Evolutionary conservation across 305 asterid species (phyloP), one percentile per base, ranked within the genome.

Genomic region (Galium porrigens): DNA sequence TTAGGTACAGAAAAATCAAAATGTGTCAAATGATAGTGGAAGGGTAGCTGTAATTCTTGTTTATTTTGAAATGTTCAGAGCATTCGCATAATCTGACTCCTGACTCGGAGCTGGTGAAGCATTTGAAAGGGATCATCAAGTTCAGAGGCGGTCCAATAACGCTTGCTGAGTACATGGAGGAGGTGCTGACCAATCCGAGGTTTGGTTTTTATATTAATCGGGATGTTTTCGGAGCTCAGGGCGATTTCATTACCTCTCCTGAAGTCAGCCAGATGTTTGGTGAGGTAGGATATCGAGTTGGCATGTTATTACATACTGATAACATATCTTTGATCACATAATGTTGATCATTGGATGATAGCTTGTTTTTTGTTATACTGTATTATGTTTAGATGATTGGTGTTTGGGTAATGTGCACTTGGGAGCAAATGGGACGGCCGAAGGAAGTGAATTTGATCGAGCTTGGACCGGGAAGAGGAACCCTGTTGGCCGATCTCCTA

Each of bases 181-280:
- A 90, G 73, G 95, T 90, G n/a, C 78, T 90, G 68, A 90, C 97
- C 9, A 90, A 90, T 68, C 97, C 95, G 0, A 86, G 78, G 68
- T 83, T 80, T 3, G 97, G 97, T 15, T 90, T 81, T 80, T 90
- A 90, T 63, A 86, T 90, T 36, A 87, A 90, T 70, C 87, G 90
- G 8, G 97, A 90, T 75, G 97, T 90, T 18, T 90, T 90, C 65
- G 95, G 97, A 46, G 82, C 89, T 0, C 84, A 77, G 61, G 97
- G 97, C 6, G 95, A 87, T 74, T 90, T 90, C 75, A 81, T 90
- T 68, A 90, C 97, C 41, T 90, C 97, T 33, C 97, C 97, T 12
- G 97, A 90, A 84, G 97, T 90, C 29, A 90, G 97, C 82, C 97
- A 90, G 81, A 87, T 90, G 95, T 85, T 90, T 79, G 97, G 97